phyloP scores from a whole-genome alignment of 2,329 filamentous ascomycete genomes.

The Xylaria sp. region DNA sequence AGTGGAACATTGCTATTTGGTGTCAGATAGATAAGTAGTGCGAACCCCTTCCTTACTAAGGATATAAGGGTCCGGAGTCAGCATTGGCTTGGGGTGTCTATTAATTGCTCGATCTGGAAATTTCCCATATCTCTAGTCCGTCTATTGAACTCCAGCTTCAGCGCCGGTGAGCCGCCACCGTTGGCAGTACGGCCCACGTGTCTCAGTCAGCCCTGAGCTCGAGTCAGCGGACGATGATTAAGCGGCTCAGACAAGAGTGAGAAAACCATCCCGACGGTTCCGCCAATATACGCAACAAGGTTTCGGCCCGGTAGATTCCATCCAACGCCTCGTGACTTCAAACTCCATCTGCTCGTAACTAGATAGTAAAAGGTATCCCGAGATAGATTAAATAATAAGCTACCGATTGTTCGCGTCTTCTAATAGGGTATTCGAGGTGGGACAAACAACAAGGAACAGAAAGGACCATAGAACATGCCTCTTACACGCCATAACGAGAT shows the following conservation, averaged over 20 bases:
- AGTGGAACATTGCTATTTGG: neutral
- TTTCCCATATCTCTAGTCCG: neutral
- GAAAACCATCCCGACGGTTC: neutral
- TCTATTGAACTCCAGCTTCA: too few relatives aligned
- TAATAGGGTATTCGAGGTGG: neutral
- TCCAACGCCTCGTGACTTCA: neutral
- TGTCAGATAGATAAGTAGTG: neutral
- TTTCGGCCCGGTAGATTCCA: neutral
- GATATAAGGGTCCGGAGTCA: neutral
- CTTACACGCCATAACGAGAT: neutral
- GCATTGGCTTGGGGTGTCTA: neutral
- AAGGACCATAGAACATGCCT: neutral
- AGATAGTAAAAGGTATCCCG: neutral
- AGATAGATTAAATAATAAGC: neutral
- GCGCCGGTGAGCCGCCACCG: neutral
- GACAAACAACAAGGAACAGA: neutral
- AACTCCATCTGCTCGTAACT: neutral
- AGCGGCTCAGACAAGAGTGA: neutral
- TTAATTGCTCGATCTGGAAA: neutral
- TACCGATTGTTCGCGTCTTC: neutral
- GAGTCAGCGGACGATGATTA: neutral
- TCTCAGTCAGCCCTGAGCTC: neutral
- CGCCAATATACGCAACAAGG: neutral
- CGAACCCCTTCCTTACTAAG: neutral
- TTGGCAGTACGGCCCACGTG: constrained; percentile 8